These are phyloP conservation scores for Xylaria cubensis DNA, from an alignment of 495 filamentous ascomycete genomes.

Conservation along the genomic window DNA sequence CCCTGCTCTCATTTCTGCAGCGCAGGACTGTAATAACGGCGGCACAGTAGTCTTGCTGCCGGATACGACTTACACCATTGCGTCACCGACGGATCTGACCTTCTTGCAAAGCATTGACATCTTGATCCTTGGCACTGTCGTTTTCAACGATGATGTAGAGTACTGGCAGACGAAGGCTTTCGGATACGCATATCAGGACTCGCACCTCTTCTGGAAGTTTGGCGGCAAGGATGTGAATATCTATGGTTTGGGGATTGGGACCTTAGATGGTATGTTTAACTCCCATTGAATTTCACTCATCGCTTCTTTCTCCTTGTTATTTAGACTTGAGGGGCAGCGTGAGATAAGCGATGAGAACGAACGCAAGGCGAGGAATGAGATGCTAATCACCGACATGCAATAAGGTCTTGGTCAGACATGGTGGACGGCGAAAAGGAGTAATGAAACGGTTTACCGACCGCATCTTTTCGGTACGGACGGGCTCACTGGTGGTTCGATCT, in stretches of 20 bases:
- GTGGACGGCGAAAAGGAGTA: conserved; percentile 65
- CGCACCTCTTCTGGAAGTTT: conserved; percentile 72
- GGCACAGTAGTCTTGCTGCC: conserved; percentile 61
- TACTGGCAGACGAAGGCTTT: conserved; percentile 72
- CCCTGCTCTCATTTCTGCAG: conserved; percentile 14
- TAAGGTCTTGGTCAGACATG: conserved; percentile 61
- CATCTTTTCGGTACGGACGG: conserved; percentile 67
- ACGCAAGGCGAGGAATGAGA: not conserved
- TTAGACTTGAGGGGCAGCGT: not conserved
- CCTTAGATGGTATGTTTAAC: conserved; percentile 14
- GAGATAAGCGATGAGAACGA: not conserved
- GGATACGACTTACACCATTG: conserved; percentile 58
- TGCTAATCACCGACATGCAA: not conserved
- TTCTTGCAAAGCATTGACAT: conserved; percentile 62
- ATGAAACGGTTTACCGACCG: conserved; percentile 64
- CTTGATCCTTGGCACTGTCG: conserved; percentile 60
- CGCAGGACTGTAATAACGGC: conserved; percentile 54
- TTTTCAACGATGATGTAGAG: conserved; percentile 68
- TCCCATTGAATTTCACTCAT: not conserved
- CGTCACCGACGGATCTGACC: conserved; percentile 61
- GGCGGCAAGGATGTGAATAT: conserved; percentile 73
- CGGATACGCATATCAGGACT: conserved; percentile 67
- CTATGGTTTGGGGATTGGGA: conserved; percentile 65
- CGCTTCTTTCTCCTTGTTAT: not conserved
- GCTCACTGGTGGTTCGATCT: conserved; percentile 62